These are phyloP conservation scores for Ophiostoma sp. DNA, from an alignment of 2,329 filamentous ascomycete species.

Conservation along the genomic window DNA sequence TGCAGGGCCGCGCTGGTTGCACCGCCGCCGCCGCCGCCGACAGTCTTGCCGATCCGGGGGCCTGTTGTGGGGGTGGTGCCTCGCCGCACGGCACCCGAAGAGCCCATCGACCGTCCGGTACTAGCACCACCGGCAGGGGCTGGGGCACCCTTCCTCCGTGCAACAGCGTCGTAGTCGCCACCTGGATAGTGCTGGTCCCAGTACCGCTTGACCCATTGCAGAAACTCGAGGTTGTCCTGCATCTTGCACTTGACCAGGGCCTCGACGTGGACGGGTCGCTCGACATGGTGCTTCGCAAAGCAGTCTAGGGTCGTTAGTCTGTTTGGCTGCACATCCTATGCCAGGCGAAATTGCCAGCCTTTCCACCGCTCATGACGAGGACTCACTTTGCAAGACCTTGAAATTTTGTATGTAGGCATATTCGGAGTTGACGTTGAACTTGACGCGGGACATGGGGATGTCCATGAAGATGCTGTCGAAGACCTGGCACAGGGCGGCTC, in stretches of 20 bases:
- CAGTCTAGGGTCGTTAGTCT: conserved; percentile 50
- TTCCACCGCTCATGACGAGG: not conserved
- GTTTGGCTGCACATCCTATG: not conserved
- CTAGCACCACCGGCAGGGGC: conserved; percentile 32
- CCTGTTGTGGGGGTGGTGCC: conserved; percentile 59
- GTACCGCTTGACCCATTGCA: conserved; percentile 94
- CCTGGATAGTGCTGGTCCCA: conserved; percentile 99
- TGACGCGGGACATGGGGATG: conserved; percentile 89
- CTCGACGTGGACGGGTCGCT: conserved; percentile 85
- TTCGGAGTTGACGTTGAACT: conserved; percentile 96
- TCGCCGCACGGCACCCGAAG: conserved; percentile 45
- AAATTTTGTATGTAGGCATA: conserved; percentile 98
- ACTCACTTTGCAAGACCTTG: conserved; percentile 90
- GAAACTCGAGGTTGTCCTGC: conserved; percentile 99
- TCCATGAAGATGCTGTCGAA: conserved; percentile 98
- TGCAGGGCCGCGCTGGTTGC: conserved; percentile 66
- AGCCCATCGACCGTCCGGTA: conserved; percentile 39
- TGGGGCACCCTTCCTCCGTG: conserved; percentile 68
- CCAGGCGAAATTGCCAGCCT: not conserved
- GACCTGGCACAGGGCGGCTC: conserved; percentile 91
- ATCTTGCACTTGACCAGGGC: conserved; percentile 96
- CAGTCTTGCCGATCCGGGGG: conserved; percentile 39
- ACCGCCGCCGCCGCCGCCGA: conserved; percentile 51
- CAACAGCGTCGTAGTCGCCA: conserved; percentile 89
- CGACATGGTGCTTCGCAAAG: conserved; percentile 80